These are phyloP conservation scores for Euphrasia arctica DNA, from an alignment of 305 asterid genomes.

Conservation along the genomic window DNA sequence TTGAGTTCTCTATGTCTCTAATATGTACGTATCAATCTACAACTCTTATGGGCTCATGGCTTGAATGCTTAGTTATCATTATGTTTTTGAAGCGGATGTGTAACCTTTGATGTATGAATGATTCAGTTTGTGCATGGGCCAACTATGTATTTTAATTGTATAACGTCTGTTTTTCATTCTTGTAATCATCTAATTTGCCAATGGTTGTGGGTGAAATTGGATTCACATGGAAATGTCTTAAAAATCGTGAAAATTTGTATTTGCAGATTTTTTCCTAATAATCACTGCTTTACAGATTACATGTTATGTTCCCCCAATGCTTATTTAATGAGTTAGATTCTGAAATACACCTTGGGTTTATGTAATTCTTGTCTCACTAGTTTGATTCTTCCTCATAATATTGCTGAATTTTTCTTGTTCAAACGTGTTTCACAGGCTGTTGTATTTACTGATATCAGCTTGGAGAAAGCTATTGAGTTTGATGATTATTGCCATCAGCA, in stretches of 20 bases:
- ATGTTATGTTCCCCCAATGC: not conserved
- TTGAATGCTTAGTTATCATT: not conserved
- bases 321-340: not conserved
- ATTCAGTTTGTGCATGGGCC: not conserved
- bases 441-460: conserved; percentile 51
- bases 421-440: conserved; percentile 44
- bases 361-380: not conserved
- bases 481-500: conserved; percentile 66
- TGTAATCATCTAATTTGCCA: not conserved
- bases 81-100: not conserved
- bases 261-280: not conserved
- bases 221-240: not conserved
- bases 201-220: not conserved
- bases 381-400: not conserved
- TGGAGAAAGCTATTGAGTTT: conserved; percentile 54
- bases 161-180: not conserved
- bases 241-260: not conserved
- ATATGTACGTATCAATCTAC: conserved; percentile 7
- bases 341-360: not conserved
- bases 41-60: not conserved
- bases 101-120: conserved; percentile 13
- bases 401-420: not conserved
- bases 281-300: not conserved
- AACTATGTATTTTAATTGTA: not conserved
- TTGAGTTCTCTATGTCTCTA: not conserved